Base-by-base conservation (phyloP, 176 grass and related monocot genomes). In the Musa beccarii region DNA sequence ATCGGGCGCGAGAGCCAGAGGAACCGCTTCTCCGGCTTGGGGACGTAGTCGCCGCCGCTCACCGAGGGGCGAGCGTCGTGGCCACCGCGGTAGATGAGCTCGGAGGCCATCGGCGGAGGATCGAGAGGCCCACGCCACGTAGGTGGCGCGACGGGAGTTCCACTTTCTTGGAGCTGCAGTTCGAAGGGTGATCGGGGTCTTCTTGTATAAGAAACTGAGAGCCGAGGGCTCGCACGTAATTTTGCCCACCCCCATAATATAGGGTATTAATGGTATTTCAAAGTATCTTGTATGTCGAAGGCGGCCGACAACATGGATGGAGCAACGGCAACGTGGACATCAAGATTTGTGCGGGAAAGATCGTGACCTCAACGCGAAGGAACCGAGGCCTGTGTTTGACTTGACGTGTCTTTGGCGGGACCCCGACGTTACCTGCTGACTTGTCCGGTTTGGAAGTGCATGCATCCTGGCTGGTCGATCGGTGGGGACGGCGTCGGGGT, bases 41-140 rank as follows among this genome's bases (percentile, higher is more conserved):
- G 63, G 19, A 75, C 80, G 75, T 96, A 89, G 0, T 34, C 88
- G 6, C 68, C 26, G 13, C 52, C 71, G 63, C 12, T 66, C 76
- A 19, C 68, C 65, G 54, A 75, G 22, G 51, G 80, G 72, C 13
- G 63, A 29, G 72, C 71, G n/a, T 50, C 82, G 59, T 26, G 65
- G 66, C 21, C 88, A 50, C 88, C 87, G 69, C 92, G 92, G 82
- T 81, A 89, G 19, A 83, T 92, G 22, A 96, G 89, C 86, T 96
- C 92, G 62, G 92, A 96, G 49, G 71, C 89, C 92, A 96, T 96
- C 61, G 51, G 70, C 2, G 77, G 77, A 81, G 83, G 77, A 63
- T 19, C 56, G 5, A 9, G 69, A 75, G 50, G 54, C 0, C n/a
- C 72, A 68, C 21, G 1, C n/a, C 72, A 68, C 21, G 1, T 1